Evolutionary conservation across 2,329 filamentous ascomycete genomes (phyloP), one percentile per base, ranked within the genome.

Genomic region (Ceratocystis variospora): DNA sequence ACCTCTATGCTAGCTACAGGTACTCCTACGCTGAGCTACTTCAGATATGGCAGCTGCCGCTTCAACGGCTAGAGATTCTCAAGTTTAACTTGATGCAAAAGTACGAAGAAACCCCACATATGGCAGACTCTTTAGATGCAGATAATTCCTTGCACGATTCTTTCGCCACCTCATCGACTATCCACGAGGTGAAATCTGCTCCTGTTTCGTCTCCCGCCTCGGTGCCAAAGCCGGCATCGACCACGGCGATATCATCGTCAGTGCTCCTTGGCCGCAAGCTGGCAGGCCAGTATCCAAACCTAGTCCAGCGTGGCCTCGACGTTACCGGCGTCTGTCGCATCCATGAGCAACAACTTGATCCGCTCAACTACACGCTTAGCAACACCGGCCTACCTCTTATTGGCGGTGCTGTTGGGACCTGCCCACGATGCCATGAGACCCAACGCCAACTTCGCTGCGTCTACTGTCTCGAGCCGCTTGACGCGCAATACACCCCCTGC

Each of bases 11-110:
- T n/a, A 78, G 77, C 70, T 88, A 87, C 71, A 81, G 86, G 45
- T 81, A 83, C 68, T 79, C 81, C 0, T 88, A 88, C 70, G 84
- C 85, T n/a, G 84, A 87, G 73, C 80, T 88, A 74, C 78, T 88
- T 2, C 85, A 85, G 69, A 81, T 84, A 74, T 88, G 86, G 86
- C 77, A 79, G 1, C 80, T 85, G 66, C 84, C 84, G 0, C 75
- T 87, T 3, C 79, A 83, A 41, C 79, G 85, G 19, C 78, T 88
- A 1, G 86, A 88, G 72, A 81, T 88, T 33, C 79, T 88, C 75
- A 88, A 88, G 71, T 88, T 87, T 71, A 87, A 87, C 69, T 79
- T 83, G 3, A 75, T 87, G 48, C 81, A 81, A 65, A 37, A 19
- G 31, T 31, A 59, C 55, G 55, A 59, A 7, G n/a, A 15, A 8